Evolutionary conservation across 768 basidiomycete species (phyloP), one percentile per base, ranked within the genome.

Genomic region (Dioszegia aurantiaca): DNA sequence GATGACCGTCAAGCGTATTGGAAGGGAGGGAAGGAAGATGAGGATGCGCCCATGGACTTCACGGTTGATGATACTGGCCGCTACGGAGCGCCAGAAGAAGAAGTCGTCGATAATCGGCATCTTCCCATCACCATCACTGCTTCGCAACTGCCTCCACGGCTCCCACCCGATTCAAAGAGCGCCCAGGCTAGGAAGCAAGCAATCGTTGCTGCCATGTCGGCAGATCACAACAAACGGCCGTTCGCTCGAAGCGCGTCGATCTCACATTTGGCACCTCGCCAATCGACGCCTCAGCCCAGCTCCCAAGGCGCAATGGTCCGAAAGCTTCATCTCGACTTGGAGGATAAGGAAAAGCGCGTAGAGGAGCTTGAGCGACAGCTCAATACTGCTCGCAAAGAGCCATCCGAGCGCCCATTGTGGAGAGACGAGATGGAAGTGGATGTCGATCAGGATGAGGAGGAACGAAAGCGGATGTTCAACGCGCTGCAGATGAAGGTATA

Each of bases 191-290:
- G 56, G 44, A 21, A 56, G 33, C 30, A 33, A 23, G 60, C 56
- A 17, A 58, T 62, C 19, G 27, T 17, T 4, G 41, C 33, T 3
- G 56, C 60, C 46, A 24, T 36, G 27, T 11, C 26, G 27, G 42
- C 26, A 4, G 33, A 6, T 6, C 33, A 33, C 40, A 40, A 47
- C 31, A 27, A 23, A 17, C 43, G 69, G 6, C 46, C 65, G 37
- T 59, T 72, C 16, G 56, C 70, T 11, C 49, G 70, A 36, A 67
- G 68, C 2, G 56, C 59, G 5, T 72, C 70, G 4, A 60, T 59
- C 24, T 64, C 67, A 10, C 46, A 60, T 39, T 64, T 66, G n/a
- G 36, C 63, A 0, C 55, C 58, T 26, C 19, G 47, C 27, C 49
- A 56, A 39, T 41, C 39, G 4, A 43, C 28, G 55, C 19, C 43